Base-by-base conservation (phyloP, 371 early-diverging fungal species). In the Dinochytrium kinnereticum region DNA sequence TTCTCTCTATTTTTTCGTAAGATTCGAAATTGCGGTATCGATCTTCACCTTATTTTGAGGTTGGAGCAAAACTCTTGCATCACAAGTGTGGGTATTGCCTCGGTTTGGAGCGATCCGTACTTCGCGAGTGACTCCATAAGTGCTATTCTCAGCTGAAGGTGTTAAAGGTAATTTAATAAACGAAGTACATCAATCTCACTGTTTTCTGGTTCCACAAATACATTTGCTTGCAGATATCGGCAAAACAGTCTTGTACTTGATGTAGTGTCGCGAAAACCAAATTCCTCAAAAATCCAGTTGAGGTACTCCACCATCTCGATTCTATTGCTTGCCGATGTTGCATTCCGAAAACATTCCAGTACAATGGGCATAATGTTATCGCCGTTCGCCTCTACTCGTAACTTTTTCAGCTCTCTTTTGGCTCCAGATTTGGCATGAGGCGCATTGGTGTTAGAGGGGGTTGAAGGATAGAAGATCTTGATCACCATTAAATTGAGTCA, bases 271-370 rank as follows among this genome's bases (percentile, higher is more conserved):
- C 70, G 59, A 49, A 78, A 72, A 1, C 81, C 81, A 38, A 73
- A 69, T 34, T 80, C 73, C 37, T 81, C 79, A 65, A 73, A 70
- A 13, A 84, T 76, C 81, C 82, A 84, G 15, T 76, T 73, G 40
- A 81, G 65, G 57, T 69, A 80, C 36, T 79, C 71, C 38, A 78
- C 51, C 3, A 78, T 71, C 64, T 84, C 81, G 17, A 57, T 28
- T 15, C 75, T 69, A 50, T 34, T 70, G 30, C 24, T 50, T 19
- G 69, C 55, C 1, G 69, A 21, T 17, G 24, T 53, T n/a, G 71
- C 36, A 2, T 39, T 70, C 5, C 68, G 59, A 71, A 83, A 78
- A 19, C 53, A 28, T 36, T 74, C 73, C 24, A 80, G 50, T 0
- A 79, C 24, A 39, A 80, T 68, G 0, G 72, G 71, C 17, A 77